Percentiles rank a stretch among this genome's conserved stretches.
Conservation (phyloP, 1,284 basidiomycete species). For the Dichomitus squalens region DNA sequence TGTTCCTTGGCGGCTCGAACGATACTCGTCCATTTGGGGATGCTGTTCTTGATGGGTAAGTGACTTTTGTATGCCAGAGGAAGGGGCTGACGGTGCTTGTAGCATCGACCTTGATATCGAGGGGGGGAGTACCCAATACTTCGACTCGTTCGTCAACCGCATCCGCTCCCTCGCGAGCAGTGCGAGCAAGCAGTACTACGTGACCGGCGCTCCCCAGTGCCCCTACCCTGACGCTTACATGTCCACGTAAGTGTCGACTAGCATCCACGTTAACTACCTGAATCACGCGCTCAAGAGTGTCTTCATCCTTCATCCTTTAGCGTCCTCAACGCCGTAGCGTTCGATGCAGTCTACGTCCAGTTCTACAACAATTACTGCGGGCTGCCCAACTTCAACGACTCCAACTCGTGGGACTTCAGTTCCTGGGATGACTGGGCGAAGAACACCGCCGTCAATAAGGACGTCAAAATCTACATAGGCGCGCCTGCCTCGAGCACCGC, state of each 20-base stretch:
- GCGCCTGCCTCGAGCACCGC: conserved; percentile 54
- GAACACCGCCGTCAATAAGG: conserved; percentile 53
- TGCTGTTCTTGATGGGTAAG: conserved; percentile 67
- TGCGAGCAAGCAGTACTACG: conserved; percentile 60
- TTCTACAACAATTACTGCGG: conserved; percentile 69
- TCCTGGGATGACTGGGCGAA: conserved; percentile 67
- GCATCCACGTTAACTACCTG: no score
- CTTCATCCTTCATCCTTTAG: conserved; percentile 14
- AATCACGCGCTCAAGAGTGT: not conserved
- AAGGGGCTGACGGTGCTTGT: no score
- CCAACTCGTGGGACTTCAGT: conserved; percentile 52
- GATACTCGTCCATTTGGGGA: conserved; percentile 60
- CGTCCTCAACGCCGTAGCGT: conserved; percentile 54
- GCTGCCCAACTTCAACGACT: conserved; percentile 43
- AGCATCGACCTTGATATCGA: conserved; percentile 69
- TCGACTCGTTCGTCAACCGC: conserved; percentile 54
- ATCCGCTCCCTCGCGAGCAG: conserved; percentile 49
- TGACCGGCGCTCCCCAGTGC: conserved; percentile 70
- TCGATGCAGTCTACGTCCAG: conserved; percentile 69
- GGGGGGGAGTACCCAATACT: conserved; percentile 52
- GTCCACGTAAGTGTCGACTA: conserved; percentile 33
- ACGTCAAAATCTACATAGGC: conserved; percentile 66
- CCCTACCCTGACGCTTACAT: conserved; percentile 64
- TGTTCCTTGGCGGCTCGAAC: conserved; percentile 64
- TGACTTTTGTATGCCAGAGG: no score